These are phyloP conservation scores for Chytridium lagenaria DNA, from an alignment of 371 early-diverging fungal species.

Conservation along the genomic window DNA sequence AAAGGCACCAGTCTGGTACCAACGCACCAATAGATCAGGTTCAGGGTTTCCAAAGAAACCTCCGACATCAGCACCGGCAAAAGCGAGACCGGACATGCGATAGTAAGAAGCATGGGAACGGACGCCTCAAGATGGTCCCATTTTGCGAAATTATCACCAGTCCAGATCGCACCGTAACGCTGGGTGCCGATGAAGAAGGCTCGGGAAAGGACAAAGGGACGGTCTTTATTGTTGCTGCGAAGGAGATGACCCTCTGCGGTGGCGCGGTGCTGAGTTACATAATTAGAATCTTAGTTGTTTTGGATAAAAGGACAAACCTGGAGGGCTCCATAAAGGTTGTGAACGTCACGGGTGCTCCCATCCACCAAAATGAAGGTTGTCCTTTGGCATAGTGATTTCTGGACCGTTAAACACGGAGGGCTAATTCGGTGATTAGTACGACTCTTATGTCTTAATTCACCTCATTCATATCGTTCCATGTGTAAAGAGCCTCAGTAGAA, in stretches of 20 bases:
- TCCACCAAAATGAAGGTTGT: conserved; percentile 76
- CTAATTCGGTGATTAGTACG: conserved; percentile 23
- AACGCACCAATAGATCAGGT: conserved; percentile 76
- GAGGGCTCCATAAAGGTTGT: conserved; percentile 83
- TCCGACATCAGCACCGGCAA: conserved; percentile 66
- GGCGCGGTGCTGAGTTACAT: conserved; percentile 53
- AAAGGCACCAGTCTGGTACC: conserved; percentile 90
- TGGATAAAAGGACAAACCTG: conserved; percentile 29
- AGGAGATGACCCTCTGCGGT: conserved; percentile 59
- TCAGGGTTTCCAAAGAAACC: conserved; percentile 92
- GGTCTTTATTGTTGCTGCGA: conserved; percentile 53
- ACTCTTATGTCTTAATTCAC: conserved; percentile 21
- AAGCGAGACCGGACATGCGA: conserved; percentile 76
- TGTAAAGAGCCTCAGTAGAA: conserved; percentile 74
- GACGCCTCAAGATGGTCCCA: conserved; percentile 83
- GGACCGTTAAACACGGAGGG: conserved; percentile 91
- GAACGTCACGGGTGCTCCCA: conserved; percentile 89
- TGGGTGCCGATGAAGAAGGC: conserved; percentile 91
- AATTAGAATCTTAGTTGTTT: conserved; percentile 36
- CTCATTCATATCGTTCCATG: conserved; percentile 97
- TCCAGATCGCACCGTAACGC: conserved; percentile 89
- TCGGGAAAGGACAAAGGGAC: conserved; percentile 89
- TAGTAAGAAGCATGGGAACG: conserved; percentile 81
- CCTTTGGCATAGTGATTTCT: conserved; percentile 92
- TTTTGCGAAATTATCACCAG: conserved; percentile 85